phyloP scores from a whole-genome alignment of 2,329 filamentous ascomycete genomes.

The Clarireedia paspali region DNA sequence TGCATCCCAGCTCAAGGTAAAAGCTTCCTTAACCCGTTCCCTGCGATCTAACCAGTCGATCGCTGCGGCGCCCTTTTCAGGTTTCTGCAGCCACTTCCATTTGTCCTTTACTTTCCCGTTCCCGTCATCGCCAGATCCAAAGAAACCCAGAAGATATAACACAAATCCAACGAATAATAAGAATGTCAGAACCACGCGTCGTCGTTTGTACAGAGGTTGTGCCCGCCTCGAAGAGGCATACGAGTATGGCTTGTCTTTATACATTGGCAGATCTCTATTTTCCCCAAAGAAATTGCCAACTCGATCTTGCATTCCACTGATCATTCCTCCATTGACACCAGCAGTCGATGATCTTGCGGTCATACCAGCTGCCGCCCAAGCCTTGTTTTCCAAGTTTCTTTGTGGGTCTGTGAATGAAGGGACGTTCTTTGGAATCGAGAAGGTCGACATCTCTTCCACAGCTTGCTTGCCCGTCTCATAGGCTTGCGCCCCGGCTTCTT shows the following conservation, averaged over 20 bases:
- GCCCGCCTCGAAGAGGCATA: conserved; percentile 54
- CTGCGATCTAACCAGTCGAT: conserved; percentile 72
- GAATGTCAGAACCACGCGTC: conserved; percentile 47
- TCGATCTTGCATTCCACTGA: conserved; percentile 51
- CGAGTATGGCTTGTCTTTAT: conserved; percentile 95
- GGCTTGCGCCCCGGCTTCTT: conserved; percentile 41
- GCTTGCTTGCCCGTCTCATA: conserved; percentile 36
- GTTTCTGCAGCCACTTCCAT: conserved; percentile 50
- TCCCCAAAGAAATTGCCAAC: conserved; percentile 59
- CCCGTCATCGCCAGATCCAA: conserved; percentile 32
- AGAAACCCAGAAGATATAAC: conserved; percentile 64
- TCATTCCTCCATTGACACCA: conserved; percentile 30
- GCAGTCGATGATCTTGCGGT: conserved; percentile 31
- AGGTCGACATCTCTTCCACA: conserved; percentile 48
- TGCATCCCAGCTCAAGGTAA: conserved; percentile 84
- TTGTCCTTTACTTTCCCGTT: conserved; percentile 33
- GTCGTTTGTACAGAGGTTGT: conserved; percentile 54
- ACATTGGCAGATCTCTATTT: conserved; percentile 69
- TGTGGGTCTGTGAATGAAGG: conserved; percentile 60
- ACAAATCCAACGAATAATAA: conserved; percentile 47
- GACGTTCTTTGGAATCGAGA: conserved; percentile 61
- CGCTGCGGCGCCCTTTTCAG: conserved; percentile 36
- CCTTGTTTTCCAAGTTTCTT: conserved; percentile 56
- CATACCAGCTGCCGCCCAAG: conserved; percentile 51
- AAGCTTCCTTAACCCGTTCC: conserved; percentile 79